These are phyloP conservation scores for Xylaria arbuscula DNA, from an alignment of 2,329 filamentous ascomycete genomes.

Conservation along the genomic window DNA sequence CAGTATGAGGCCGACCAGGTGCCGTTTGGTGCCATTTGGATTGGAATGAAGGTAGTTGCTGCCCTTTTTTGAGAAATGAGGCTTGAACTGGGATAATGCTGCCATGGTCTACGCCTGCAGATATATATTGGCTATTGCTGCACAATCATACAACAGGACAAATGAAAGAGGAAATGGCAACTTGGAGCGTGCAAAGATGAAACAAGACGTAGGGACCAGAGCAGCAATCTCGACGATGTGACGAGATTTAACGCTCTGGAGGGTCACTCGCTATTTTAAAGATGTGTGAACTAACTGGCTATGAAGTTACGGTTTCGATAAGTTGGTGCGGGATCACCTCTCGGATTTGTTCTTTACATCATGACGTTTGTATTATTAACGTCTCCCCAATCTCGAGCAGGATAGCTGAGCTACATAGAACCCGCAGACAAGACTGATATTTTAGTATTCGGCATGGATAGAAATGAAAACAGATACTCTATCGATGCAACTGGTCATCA, in stretches of 20 bases:
- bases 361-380: conserved; percentile 3
- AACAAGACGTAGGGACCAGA: background rate
- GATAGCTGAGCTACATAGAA: conserved; percentile 8
- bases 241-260: background rate
- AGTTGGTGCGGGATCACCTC: background rate
- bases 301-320: conserved; percentile 12
- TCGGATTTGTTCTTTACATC: conserved; percentile 11
- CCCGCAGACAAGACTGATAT: background rate
- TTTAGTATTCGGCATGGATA: conserved; percentile 2
- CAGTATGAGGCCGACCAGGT: conserved; percentile 62
- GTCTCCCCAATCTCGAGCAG: background rate
- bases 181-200: background rate
- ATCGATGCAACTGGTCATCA: background rate
- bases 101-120: background rate
- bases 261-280: conserved; percentile 5
- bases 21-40: conserved; percentile 60
- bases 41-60: conserved; percentile 53
- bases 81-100: background rate
- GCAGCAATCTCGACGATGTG: background rate
- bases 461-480: background rate
- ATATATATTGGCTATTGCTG: conserved; percentile 20
- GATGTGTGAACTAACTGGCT: conserved; percentile 19
- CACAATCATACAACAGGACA: background rate
- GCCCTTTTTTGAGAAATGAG: background rate
- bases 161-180: background rate